Conservation (phyloP, 2,329 filamentous ascomycete genomes). For the Stagonosporopsis cucurbitacearum region DNA sequence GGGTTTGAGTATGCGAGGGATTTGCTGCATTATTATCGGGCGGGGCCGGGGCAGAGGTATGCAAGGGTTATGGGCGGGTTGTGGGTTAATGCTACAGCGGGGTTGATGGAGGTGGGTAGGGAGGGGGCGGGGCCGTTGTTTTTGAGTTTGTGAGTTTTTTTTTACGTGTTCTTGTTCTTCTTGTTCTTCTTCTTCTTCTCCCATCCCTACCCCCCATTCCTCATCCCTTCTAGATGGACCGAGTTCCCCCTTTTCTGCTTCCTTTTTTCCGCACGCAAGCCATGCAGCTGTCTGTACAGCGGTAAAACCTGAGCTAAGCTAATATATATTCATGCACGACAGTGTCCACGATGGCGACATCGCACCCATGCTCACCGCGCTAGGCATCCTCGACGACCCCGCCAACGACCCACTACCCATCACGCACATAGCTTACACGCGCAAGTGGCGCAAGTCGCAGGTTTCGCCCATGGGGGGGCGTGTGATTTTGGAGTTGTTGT, state of each 20-base stretch:
- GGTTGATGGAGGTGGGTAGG: constrained; percentile 54
- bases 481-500: constrained; percentile 61
- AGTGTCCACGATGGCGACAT: constrained; percentile 66
- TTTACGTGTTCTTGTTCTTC: too few relatives aligned
- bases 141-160: constrained; percentile 64
- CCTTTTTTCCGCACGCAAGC: too few relatives aligned
- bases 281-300: too few relatives aligned
- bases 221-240: too few relatives aligned
- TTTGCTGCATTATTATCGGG: constrained; percentile 64
- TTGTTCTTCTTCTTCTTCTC: too few relatives aligned
- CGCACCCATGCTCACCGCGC: constrained; percentile 60
- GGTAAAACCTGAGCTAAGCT: too few relatives aligned
- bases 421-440: constrained; percentile 52
- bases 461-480: constrained; percentile 65
- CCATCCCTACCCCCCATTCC: too few relatives aligned
- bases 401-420: constrained; percentile 52
- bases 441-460: constrained; percentile 62
- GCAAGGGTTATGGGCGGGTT: constrained; percentile 62
- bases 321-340: too few relatives aligned
- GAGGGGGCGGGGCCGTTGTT: constrained; percentile 56
- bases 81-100: constrained; percentile 64
- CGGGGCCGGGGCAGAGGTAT: constrained; percentile 63
- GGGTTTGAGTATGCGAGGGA: constrained; percentile 66
- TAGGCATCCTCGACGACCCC: constrained; percentile 56
- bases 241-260: too few relatives aligned